Percentiles rank a stretch among this genome's conserved stretches.
These are phyloP conservation scores for Solanum medicagineum DNA, from an alignment of 257 asterid species.

Conservation along the genomic window DNA sequence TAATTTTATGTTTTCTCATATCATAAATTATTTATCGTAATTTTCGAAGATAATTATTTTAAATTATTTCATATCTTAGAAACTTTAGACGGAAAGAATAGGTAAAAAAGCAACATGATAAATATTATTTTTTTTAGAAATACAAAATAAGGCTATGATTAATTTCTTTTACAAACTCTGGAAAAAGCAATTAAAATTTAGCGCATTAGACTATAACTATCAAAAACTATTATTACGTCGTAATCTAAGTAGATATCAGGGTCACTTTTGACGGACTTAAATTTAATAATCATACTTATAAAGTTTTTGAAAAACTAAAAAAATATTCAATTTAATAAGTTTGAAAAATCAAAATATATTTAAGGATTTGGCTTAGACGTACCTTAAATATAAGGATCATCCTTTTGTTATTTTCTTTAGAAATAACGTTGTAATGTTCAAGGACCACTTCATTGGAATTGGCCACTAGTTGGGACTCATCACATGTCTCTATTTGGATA, in stretches of 20 bases:
- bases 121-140: too few relatives aligned
- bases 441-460: background rate
- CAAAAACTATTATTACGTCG: too few relatives aligned
- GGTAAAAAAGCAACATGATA: background rate
- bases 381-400: background rate
- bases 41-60: background rate
- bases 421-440: background rate
- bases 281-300: too few relatives aligned
- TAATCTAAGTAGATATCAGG: too few relatives aligned
- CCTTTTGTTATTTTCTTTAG: background rate
- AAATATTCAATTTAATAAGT: background rate
- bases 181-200: too few relatives aligned
- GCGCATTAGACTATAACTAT: too few relatives aligned
- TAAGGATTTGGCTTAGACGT: background rate
- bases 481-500: background rate
- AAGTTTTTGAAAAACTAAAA: background rate
- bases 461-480: background rate
- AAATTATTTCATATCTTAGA: too few relatives aligned
- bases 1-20: background rate
- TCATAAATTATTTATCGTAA: background rate
- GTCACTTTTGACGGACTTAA: too few relatives aligned
- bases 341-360: background rate
- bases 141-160: too few relatives aligned
- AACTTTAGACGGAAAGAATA: accelerated
- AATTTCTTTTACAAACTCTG: too few relatives aligned